Evolutionary conservation across 768 basidiomycete genomes (phyloP).

Genomic region (Nidula microcarpa): DNA sequence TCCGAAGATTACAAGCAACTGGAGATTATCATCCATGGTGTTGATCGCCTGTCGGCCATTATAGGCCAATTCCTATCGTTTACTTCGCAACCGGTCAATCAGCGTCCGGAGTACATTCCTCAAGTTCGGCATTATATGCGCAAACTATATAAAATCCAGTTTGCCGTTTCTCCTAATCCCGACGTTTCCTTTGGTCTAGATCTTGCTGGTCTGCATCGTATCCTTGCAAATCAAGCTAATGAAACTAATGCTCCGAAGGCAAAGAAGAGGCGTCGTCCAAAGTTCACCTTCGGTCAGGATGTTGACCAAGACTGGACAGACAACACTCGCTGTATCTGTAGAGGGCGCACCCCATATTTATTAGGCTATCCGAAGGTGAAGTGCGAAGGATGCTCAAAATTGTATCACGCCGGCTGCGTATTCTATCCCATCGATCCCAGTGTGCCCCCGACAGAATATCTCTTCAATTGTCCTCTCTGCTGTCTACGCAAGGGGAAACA

Average conservation of each 20-base stretch:
- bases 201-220: slow-evolving; percentile 77
- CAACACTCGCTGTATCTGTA: slow-evolving; percentile 77
- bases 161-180: slow-evolving; percentile 79
- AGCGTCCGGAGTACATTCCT: slow-evolving; percentile 71
- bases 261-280: slow-evolving; percentile 56
- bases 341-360: slow-evolving; percentile 62
- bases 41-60: slow-evolving; percentile 69
- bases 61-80: slow-evolving; percentile 81
- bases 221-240: slow-evolving; percentile 65
- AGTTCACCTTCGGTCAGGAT: slow-evolving; percentile 76
- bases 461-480: slow-evolving; percentile 76
- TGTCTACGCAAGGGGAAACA: slow-evolving; percentile 68
- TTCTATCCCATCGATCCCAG: slow-evolving; percentile 56
- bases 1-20: slow-evolving; percentile 79
- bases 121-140: slow-evolving; percentile 91
- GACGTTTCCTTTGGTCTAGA: slow-evolving; percentile 82
- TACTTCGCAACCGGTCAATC: slow-evolving; percentile 65
- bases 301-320: slow-evolving; percentile 71
- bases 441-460: slow-evolving; percentile 18
- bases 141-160: slow-evolving; percentile 85
- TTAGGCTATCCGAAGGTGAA: slow-evolving; percentile 59
- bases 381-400: slow-evolving; percentile 62
- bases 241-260: slow-evolving; percentile 39
- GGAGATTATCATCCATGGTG: slow-evolving; percentile 74
- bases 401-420: slow-evolving; percentile 75